phyloP scores from a whole-genome alignment of 2,329 filamentous ascomycete genomes.

The Fusarium verrucosum region DNA sequence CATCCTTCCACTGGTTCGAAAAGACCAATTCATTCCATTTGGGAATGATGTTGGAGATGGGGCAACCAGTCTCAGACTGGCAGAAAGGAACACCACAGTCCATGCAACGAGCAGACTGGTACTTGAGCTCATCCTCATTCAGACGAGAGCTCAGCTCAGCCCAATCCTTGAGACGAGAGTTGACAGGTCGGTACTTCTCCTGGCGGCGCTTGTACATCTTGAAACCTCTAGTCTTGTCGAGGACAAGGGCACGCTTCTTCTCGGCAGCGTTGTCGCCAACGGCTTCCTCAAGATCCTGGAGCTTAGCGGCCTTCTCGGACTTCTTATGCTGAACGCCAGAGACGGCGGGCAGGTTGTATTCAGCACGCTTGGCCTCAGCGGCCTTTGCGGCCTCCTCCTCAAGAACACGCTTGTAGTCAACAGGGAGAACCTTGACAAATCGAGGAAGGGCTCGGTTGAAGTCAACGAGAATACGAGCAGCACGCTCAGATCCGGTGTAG shows the following conservation, averaged over 20 bases:
- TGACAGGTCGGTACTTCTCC: slow-evolving; percentile 90
- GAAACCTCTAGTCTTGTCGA: slow-evolving; percentile 98
- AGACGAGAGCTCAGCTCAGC: slow-evolving; percentile 87
- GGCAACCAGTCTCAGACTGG: slow-evolving; percentile 94
- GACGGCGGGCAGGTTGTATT: slow-evolving; percentile 82
- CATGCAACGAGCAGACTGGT: slow-evolving; percentile 97
- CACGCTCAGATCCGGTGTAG: slow-evolving; percentile 95
- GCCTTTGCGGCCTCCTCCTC: slow-evolving; percentile 86
- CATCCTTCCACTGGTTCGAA: slow-evolving; percentile 85
- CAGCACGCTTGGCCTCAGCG: slow-evolving; percentile 82
- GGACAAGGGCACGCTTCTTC: slow-evolving; percentile 88
- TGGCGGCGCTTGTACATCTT: slow-evolving; percentile 95
- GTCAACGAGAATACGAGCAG: slow-evolving; percentile 91
- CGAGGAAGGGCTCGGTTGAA: slow-evolving; percentile 90
- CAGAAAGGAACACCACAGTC: slow-evolving; percentile 99
- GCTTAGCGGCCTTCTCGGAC: slow-evolving; percentile 74
- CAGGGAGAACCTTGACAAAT: slow-evolving; percentile 92
- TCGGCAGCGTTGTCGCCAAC: slow-evolving; percentile 84
- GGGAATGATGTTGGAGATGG: slow-evolving; percentile 96
- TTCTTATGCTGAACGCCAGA: slow-evolving; percentile 70
- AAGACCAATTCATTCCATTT: slow-evolving; percentile 92
- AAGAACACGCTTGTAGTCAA: slow-evolving; percentile 95
- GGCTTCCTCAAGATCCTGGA: slow-evolving; percentile 90
- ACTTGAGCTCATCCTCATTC: slow-evolving; percentile 94
- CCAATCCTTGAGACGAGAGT: slow-evolving; percentile 91